phyloP scores from a whole-genome alignment of 305 asterid species.

The Fraxinus platypoda region DNA sequence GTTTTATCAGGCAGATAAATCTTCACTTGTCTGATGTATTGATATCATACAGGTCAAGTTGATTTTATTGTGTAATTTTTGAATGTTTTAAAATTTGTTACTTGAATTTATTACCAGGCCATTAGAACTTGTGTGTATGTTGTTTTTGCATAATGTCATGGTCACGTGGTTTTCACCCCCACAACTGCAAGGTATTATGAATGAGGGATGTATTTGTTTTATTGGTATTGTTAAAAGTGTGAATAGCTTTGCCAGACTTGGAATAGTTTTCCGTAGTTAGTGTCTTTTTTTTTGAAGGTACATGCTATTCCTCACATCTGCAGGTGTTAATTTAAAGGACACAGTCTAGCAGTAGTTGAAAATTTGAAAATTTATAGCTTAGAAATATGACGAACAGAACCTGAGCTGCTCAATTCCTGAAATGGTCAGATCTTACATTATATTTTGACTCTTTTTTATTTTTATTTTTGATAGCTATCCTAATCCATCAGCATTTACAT shows the following conservation, averaged over 20 bases:
- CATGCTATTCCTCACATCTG: not conserved
- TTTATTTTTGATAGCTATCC: slow-evolving; percentile 66
- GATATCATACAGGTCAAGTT: not conserved
- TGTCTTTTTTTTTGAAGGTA: not conserved
- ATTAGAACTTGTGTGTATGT: not conserved
- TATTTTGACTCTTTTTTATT: slow-evolving; percentile 13
- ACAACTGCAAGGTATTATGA: not conserved
- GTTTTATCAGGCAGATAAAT: not conserved
- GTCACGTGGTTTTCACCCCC: not conserved
- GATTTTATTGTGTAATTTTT: not conserved
- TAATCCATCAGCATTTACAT: slow-evolving; percentile 86
- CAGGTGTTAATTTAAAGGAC: not conserved
- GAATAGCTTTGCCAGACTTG: not conserved
- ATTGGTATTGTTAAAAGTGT: not conserved
- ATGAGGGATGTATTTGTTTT: not conserved
- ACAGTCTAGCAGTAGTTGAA: not conserved
- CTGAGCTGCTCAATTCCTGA: slow-evolving; percentile 1
- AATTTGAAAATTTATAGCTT: not conserved
- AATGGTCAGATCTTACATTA: not conserved
- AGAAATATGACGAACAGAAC: not conserved
- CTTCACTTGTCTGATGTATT: not conserved
- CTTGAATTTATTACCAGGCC: not conserved
- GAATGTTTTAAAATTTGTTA: not conserved
- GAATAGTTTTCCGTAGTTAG: not conserved
- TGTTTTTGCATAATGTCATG: not conserved